These are phyloP conservation scores for Pyrenochaeta sp. DNA, from an alignment of 2,329 filamentous ascomycete genomes.

Conservation along the genomic window DNA sequence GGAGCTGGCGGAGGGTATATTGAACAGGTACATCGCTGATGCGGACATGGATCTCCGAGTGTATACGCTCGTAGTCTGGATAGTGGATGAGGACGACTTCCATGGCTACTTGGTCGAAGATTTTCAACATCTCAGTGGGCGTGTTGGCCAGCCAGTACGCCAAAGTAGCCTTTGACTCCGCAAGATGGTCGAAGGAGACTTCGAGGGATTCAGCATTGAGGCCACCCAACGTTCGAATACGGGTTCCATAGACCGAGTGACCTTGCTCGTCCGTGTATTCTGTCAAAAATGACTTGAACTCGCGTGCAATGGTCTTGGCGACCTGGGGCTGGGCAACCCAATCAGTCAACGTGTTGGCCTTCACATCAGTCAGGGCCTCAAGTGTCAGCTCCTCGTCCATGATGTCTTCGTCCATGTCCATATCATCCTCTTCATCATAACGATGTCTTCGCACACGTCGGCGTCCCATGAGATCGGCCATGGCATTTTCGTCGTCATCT, in stretches of 20 bases:
- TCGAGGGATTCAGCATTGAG: constrained; percentile 96
- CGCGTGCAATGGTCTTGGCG: constrained; percentile 89
- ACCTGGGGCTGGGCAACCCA: constrained; percentile 93
- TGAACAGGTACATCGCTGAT: constrained; percentile 94
- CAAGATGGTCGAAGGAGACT: constrained; percentile 92
- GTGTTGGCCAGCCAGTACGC: constrained; percentile 97
- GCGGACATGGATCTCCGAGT: constrained; percentile 96
- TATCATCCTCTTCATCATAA: constrained; percentile 95
- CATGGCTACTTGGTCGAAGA: constrained; percentile 97
- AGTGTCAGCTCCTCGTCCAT: constrained; percentile 96
- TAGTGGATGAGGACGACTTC: constrained; percentile 96
- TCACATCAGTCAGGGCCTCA: constrained; percentile 90
- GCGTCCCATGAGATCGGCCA: constrained; percentile 84
- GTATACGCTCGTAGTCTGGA: constrained; percentile 96
- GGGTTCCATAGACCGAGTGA: constrained; percentile 91
- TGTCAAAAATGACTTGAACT: constrained; percentile 97
- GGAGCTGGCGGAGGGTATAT: constrained; percentile 92
- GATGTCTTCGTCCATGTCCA: constrained; percentile 87
- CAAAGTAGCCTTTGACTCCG: constrained; percentile 87
- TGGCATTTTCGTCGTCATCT: constrained; percentile 83
- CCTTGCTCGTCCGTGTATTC: constrained; percentile 92
- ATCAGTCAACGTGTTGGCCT: constrained; percentile 89
- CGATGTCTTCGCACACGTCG: constrained; percentile 84
- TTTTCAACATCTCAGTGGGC: constrained; percentile 90
- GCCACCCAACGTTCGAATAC: constrained; percentile 94